Percentiles rank a stretch among this genome's conserved stretches.
Conservation (phyloP, 768 basidiomycete species). For the Ramaria rubella region DNA sequence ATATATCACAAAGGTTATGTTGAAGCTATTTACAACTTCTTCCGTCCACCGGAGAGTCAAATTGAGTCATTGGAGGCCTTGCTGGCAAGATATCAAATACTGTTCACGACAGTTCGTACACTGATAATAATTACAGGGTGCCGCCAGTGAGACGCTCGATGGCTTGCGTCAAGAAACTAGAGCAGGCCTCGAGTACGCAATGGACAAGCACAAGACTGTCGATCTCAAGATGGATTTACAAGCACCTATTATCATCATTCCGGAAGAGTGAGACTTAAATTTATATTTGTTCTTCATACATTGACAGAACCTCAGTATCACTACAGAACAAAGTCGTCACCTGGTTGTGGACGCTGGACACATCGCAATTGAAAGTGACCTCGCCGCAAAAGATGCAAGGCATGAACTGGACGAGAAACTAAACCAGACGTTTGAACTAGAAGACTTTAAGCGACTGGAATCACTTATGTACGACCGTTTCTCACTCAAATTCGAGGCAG, state of each 20-base stretch:
- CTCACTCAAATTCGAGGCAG: constrained; percentile 72
- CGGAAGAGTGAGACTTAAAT: constrained; percentile 77
- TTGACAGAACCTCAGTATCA: constrained; percentile 22
- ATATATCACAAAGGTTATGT: constrained; percentile 93
- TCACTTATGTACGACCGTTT: constrained; percentile 94
- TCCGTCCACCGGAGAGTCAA: constrained; percentile 91
- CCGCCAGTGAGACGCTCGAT: constrained; percentile 88
- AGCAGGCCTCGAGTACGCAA: constrained; percentile 86
- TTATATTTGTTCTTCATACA: neutral
- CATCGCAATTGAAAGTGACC: constrained; percentile 85
- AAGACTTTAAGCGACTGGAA: constrained; percentile 81
- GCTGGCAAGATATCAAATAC: constrained; percentile 44
- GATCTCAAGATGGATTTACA: constrained; percentile 96
- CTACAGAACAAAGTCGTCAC: constrained; percentile 70
- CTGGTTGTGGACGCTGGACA: constrained; percentile 94
- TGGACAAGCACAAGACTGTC: constrained; percentile 91
- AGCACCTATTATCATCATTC: constrained; percentile 94
- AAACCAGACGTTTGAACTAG: constrained; percentile 76
- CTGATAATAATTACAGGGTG: constrained; percentile 46
- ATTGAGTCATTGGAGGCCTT: constrained; percentile 93
- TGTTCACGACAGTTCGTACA: neutral
- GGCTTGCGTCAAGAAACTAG: constrained; percentile 90
- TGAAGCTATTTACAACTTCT: constrained; percentile 85
- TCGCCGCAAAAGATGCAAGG: constrained; percentile 78
- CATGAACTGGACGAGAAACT: constrained; percentile 76